Base-by-base conservation (phyloP, 768 basidiomycete genomes). In the Pisolithus microcarpus region DNA sequence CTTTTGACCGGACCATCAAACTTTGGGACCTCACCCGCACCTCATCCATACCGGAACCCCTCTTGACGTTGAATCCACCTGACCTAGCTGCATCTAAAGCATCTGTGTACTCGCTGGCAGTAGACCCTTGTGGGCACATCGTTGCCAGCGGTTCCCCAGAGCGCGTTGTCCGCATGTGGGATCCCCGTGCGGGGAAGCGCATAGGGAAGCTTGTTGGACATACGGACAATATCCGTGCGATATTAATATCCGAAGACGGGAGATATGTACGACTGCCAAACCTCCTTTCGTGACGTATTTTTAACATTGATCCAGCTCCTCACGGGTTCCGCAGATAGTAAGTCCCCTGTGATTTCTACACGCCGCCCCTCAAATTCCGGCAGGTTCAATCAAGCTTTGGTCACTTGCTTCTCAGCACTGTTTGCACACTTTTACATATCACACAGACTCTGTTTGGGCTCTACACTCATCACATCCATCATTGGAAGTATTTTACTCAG, bases 381-480 rank as follows among this genome's bases (percentile, higher is more conserved):
- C 56, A 74, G 72, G 90, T 9, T 91, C 91, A 3, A 80, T 91
- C 66, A 97, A 95, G 64, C 78, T 98, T 26, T 99, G 96, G 96
- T 97, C 94, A 1, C 75, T 97, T 16, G 69, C 78, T 1, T 81
- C 90, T 0, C 93, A 97, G 63, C 79, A 88, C 10, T 95, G 92
- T 61, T 70, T 99, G 15, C 93, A 99, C 61, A 98, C 95, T 2
- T 99, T 97, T 71, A 89, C 90, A 0, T 86, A 97, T 61, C 95
- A 98, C 64, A 83, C 88, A 13, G 91, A 94, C 53, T 88, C 87
- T 13, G 92, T 97, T 43, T 98, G 96, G 95, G 85, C 94, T 0
- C 73, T 99, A 7, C 82, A 81, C 62, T 95, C 93, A 8, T 76
- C 81, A 0, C 93, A 98, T 64, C 90, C 93, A 0, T 82, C 85